Percentiles rank a stretch among this genome's conserved stretches.
These are phyloP conservation scores for Melanogaster broomeanus DNA, from an alignment of 768 basidiomycete species.

Conservation along the genomic window DNA sequence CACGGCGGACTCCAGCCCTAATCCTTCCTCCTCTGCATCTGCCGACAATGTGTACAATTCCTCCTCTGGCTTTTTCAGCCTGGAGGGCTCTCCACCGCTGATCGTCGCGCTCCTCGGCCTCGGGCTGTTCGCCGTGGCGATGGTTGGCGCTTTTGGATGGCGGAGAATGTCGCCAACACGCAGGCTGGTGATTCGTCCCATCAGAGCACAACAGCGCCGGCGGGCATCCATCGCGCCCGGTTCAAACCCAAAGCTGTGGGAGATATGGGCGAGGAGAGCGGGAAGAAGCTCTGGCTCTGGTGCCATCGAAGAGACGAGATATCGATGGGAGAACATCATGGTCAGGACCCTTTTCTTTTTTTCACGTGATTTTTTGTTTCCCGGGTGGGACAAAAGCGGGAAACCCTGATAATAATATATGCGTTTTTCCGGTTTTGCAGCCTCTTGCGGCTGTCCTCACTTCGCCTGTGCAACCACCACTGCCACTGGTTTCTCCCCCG, in stretches of 20 bases:
- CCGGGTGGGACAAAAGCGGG: no score
- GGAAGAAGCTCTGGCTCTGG: constrained; percentile 6
- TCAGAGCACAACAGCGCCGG: not conserved
- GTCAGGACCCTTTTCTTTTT: no score
- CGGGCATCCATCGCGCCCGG: constrained; percentile 8
- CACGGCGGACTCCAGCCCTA: not conserved
- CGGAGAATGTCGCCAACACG: constrained; percentile 32
- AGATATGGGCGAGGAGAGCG: constrained; percentile 34
- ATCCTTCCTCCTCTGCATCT: constrained; percentile 4
- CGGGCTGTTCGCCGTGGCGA: constrained; percentile 51
- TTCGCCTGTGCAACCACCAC: not conserved
- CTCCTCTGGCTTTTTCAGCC: constrained; percentile 24
- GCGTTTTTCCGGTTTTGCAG: constrained; percentile 7
- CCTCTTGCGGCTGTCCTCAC: constrained; percentile 25
- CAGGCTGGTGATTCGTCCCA: constrained; percentile 5
- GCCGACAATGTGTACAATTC: not conserved
- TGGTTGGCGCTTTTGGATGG: constrained; percentile 52
- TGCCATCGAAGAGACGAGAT: constrained; percentile 15
- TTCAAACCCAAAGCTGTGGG: constrained; percentile 47
- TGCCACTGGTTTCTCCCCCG: not conserved
- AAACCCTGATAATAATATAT: no score
- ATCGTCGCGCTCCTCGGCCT: constrained; percentile 63
- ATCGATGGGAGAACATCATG: constrained; percentile 46
- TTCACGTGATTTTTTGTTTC: no score
- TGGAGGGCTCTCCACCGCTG: constrained; percentile 49